phyloP scores from a whole-genome alignment of 2,329 filamentous ascomycete species.

The Corynespora cassiicola region DNA sequence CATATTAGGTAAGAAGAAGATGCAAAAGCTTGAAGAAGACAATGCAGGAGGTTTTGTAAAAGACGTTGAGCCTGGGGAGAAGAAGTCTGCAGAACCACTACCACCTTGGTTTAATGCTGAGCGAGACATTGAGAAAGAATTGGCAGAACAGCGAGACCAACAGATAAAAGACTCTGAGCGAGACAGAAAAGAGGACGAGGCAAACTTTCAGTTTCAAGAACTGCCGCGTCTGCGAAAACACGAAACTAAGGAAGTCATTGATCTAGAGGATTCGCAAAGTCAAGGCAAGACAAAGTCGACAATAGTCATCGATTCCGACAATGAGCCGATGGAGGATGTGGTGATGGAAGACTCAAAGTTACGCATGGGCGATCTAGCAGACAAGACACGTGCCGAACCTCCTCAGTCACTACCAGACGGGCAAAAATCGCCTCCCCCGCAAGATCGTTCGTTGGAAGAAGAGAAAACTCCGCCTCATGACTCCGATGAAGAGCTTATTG shows the following conservation, averaged over 20 bases:
- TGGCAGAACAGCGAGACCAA: conserved; percentile 54
- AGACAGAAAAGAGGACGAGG: conserved; percentile 61
- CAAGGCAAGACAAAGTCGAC: conserved; percentile 58
- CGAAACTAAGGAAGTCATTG: conserved; percentile 56
- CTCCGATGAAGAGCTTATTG: conserved; percentile 49
- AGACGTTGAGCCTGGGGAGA: conserved; percentile 47
- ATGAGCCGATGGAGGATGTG: conserved; percentile 50
- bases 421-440: conserved; percentile 24
- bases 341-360: conserved; percentile 35
- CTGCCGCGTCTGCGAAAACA: conserved; percentile 64
- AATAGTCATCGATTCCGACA: conserved; percentile 69
- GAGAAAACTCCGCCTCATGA: conserved; percentile 33
- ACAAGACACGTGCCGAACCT: conserved; percentile 51
- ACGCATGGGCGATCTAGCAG: conserved; percentile 53
- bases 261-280: conserved; percentile 52
- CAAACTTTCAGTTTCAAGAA: conserved; percentile 71
- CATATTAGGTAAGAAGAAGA: conserved; percentile 58
- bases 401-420: conserved; percentile 34
- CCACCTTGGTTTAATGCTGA: conserved; percentile 76
- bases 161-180: conserved; percentile 59
- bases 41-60: conserved; percentile 71
- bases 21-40: conserved; percentile 59
- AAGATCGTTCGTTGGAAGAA: conserved; percentile 21
- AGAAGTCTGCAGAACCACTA: conserved; percentile 62
- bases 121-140: conserved; percentile 61